phyloP scores from a whole-genome alignment of 305 asterid species.

The Solanum aculeatissimum region DNA sequence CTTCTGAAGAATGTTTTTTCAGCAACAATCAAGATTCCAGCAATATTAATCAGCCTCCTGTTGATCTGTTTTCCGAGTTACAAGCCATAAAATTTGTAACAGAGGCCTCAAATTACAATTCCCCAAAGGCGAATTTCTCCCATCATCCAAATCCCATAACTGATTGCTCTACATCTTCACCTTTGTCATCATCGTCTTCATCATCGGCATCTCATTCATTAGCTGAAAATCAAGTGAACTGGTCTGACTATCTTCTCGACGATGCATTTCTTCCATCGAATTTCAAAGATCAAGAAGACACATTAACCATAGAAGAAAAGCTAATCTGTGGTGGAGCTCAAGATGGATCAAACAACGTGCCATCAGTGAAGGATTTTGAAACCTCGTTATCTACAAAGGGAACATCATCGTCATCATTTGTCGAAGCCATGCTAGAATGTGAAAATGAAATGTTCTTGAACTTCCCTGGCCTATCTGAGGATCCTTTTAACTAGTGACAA shows the following conservation, averaged over 20 bases:
- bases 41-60: neutral
- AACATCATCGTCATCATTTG: constrained; percentile 28
- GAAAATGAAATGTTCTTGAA: constrained; percentile 58
- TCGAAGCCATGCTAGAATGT: constrained; percentile 61
- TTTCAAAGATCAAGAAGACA: constrained; percentile 10
- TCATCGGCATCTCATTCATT: constrained; percentile 14
- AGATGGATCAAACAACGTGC: neutral
- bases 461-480: constrained; percentile 50
- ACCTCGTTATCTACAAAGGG: constrained; percentile 19
- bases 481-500: constrained; percentile 32
- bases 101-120: constrained; percentile 22
- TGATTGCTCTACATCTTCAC: constrained; percentile 11
- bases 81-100: constrained; percentile 50
- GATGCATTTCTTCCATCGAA: constrained; percentile 25
- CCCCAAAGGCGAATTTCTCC: neutral
- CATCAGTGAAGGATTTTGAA: constrained; percentile 9
- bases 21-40: neutral
- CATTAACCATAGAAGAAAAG: neutral
- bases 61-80: constrained; percentile 51
- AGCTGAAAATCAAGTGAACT: constrained; percentile 28
- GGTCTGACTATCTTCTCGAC: constrained; percentile 78
- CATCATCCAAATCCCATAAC: neutral
- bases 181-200: constrained; percentile 16
- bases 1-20: neutral
- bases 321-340: neutral